Percentiles rank a stretch among this genome's conserved stretches.
These are phyloP conservation scores for Macrolepiota dolichaula DNA, from an alignment of 768 basidiomycete species.

Conservation along the genomic window DNA sequence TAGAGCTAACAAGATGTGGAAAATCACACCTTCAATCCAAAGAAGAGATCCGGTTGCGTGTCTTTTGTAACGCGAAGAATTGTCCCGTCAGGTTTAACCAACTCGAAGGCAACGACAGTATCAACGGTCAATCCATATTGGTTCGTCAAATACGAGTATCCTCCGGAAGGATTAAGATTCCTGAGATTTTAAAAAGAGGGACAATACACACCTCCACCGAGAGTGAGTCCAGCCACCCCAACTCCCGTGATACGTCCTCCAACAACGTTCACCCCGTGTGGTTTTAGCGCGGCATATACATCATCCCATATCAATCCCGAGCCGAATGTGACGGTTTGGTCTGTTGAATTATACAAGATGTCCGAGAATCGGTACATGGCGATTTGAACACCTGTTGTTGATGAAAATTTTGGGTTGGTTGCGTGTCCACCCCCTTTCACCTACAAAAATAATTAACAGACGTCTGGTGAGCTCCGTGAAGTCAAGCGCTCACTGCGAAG, in stretches of 20 bases:
- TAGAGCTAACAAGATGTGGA: background rate
- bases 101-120: slow-evolving; percentile 47
- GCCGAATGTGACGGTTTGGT: slow-evolving; percentile 39
- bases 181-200: background rate
- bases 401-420: slow-evolving; percentile 54
- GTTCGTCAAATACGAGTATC: slow-evolving; percentile 64
- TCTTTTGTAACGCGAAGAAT: slow-evolving; percentile 31
- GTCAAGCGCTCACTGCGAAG: slow-evolving; percentile 40
- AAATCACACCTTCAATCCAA: slow-evolving; percentile 25
- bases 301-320: slow-evolving; percentile 64
- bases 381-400: slow-evolving; percentile 59
- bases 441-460: slow-evolving; percentile 25
- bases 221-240: slow-evolving; percentile 54
- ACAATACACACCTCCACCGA: slow-evolving; percentile 46
- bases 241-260: slow-evolving; percentile 58
- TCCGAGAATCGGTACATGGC: slow-evolving; percentile 46
- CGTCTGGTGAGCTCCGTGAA: slow-evolving; percentile 27
- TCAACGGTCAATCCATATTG: slow-evolving; percentile 60
- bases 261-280: slow-evolving; percentile 48
- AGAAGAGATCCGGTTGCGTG: slow-evolving; percentile 36
- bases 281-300: slow-evolving; percentile 49
- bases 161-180: slow-evolving; percentile 29
- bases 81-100: slow-evolving; percentile 54
- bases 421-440: slow-evolving; percentile 63
- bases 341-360: slow-evolving; percentile 35